Percentiles rank a stretch among this genome's conserved stretches.
phyloP scores from a whole-genome alignment of 2,329 filamentous ascomycete species.

The Claviceps digitariae region DNA sequence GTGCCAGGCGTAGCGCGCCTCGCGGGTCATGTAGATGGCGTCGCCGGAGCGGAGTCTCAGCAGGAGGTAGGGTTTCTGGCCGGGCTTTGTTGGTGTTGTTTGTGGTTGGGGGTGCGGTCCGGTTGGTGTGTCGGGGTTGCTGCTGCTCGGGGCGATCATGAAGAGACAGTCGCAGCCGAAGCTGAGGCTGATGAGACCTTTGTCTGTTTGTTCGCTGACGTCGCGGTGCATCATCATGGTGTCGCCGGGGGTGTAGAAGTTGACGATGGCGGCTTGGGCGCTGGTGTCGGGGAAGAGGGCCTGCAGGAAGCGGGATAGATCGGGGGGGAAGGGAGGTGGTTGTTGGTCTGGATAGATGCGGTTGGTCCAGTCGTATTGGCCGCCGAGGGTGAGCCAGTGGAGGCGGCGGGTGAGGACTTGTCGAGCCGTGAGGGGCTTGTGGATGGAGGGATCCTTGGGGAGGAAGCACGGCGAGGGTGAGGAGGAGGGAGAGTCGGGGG shows the following conservation, averaged over 20 bases:
- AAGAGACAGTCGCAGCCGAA: slow-evolving; percentile 87
- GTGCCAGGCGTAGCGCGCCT: slow-evolving; percentile 84
- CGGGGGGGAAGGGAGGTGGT: slow-evolving; percentile 60
- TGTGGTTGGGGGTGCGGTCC: neutral
- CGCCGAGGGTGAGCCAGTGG: slow-evolving; percentile 88
- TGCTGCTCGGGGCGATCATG: slow-evolving; percentile 53
- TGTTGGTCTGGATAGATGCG: slow-evolving; percentile 61
- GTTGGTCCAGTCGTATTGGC: slow-evolving; percentile 91
- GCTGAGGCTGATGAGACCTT: slow-evolving; percentile 71
- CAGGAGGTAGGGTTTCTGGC: slow-evolving; percentile 36
- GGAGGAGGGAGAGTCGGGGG: slow-evolving; percentile 35
- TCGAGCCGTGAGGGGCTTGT: slow-evolving; percentile 56
- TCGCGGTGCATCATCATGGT: slow-evolving; percentile 89
- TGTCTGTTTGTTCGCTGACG: slow-evolving; percentile 72
- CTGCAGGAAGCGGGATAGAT: slow-evolving; percentile 56
- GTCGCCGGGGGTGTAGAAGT: slow-evolving; percentile 82
- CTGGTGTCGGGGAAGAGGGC: slow-evolving; percentile 61
- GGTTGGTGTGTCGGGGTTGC: too few relatives aligned
- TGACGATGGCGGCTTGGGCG: slow-evolving; percentile 84
- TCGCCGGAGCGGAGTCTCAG: slow-evolving; percentile 71
- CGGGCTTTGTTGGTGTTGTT: too few relatives aligned
- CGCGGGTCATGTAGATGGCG: slow-evolving; percentile 75
- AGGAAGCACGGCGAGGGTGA: slow-evolving; percentile 42
- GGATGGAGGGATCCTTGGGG: slow-evolving; percentile 60
- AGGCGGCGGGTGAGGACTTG: slow-evolving; percentile 67